Evolutionary conservation across 768 basidiomycete genomes (phyloP).

Genomic region (Agaricus blazei): DNA sequence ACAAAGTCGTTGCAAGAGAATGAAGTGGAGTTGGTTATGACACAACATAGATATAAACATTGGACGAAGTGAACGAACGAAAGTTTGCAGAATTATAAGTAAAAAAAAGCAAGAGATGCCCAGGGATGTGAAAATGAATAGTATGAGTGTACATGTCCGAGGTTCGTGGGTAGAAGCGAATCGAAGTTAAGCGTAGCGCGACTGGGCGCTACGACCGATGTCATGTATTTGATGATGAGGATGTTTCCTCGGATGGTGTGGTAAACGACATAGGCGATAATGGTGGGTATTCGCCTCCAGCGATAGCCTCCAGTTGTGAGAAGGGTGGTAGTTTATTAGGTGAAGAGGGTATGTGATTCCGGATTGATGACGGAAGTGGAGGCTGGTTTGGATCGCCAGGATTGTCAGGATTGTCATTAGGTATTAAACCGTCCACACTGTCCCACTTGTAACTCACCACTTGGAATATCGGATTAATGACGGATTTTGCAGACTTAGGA

Average conservation of each 20-base stretch:
- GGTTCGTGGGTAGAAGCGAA: not conserved
- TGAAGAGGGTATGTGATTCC: conserved; percentile 17
- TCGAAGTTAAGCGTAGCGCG: conserved; percentile 12
- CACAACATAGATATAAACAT: conserved; percentile 15
- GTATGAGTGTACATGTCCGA: conserved; percentile 12
- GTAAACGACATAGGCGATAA: conserved; percentile 71
- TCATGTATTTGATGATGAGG: conserved; percentile 21
- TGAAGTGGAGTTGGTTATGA: conserved; percentile 3
- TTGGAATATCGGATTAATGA: conserved; percentile 86
- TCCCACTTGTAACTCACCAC: conserved; percentile 64
- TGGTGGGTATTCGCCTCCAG: conserved; percentile 71
- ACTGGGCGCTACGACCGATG: conserved; percentile 18
- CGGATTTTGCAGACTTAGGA: conserved; percentile 62
- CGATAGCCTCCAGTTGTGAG: conserved; percentile 77
- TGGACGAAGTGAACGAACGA: conserved; percentile 14
- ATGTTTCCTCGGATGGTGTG: conserved; percentile 41
- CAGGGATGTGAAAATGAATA: conserved; percentile 13
- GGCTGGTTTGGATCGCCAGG: conserved; percentile 37
- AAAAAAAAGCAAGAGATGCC: conserved; percentile 8
- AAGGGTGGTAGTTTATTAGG: conserved; percentile 64
- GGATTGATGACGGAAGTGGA: conserved; percentile 48
- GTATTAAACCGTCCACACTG: conserved; percentile 28
- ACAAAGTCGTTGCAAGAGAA: not conserved
- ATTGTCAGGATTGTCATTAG: conserved; percentile 31
- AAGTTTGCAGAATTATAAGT: conserved; percentile 10